These are phyloP conservation scores for Lecanoromycetidae sp. DNA, from an alignment of 2,329 filamentous ascomycete genomes.

Conservation along the genomic window DNA sequence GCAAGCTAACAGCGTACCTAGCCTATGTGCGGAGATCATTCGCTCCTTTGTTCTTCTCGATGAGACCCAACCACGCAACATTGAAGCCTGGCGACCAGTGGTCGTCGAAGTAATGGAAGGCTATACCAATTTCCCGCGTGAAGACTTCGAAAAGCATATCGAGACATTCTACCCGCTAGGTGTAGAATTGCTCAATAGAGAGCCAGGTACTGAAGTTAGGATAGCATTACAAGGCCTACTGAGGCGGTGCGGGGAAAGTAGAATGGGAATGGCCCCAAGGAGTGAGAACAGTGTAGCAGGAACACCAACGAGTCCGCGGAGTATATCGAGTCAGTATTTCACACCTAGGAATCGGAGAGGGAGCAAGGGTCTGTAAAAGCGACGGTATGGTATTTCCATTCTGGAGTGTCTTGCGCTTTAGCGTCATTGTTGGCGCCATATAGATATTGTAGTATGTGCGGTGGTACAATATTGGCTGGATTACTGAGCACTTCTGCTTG, in stretches of 20 bases:
- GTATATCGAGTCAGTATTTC: slow-evolving; percentile 14
- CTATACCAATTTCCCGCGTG: slow-evolving; percentile 68
- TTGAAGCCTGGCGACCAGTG: slow-evolving; percentile 91
- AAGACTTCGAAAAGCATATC: slow-evolving; percentile 69
- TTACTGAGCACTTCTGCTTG: too few species aligned
- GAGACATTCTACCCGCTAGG: slow-evolving; percentile 74
- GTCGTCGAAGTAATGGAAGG: slow-evolving; percentile 95
- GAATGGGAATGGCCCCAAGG: slow-evolving; percentile 34
- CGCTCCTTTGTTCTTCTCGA: slow-evolving; percentile 73
- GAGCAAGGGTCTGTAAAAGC: slow-evolving; percentile 10
- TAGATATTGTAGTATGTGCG: too few species aligned
- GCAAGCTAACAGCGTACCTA: slow-evolving; percentile 23
- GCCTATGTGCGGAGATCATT: slow-evolving; percentile 86
- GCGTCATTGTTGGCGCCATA: not conserved
- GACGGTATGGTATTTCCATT: not conserved
- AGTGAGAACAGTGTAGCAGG: slow-evolving; percentile 17
- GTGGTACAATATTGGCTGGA: too few species aligned
- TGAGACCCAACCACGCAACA: slow-evolving; percentile 93
- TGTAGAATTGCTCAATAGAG: slow-evolving; percentile 70
- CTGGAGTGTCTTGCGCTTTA: slow-evolving; percentile 1
- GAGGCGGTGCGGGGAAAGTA: slow-evolving; percentile 69
- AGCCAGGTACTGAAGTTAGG: slow-evolving; percentile 69
- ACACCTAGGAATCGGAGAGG: slow-evolving; percentile 11
- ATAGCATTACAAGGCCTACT: slow-evolving; percentile 65
- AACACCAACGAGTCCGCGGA: slow-evolving; percentile 24